Evolutionary conservation across 176 grass and related monocot species (phyloP).

Genomic region (Zizania latifolia): DNA sequence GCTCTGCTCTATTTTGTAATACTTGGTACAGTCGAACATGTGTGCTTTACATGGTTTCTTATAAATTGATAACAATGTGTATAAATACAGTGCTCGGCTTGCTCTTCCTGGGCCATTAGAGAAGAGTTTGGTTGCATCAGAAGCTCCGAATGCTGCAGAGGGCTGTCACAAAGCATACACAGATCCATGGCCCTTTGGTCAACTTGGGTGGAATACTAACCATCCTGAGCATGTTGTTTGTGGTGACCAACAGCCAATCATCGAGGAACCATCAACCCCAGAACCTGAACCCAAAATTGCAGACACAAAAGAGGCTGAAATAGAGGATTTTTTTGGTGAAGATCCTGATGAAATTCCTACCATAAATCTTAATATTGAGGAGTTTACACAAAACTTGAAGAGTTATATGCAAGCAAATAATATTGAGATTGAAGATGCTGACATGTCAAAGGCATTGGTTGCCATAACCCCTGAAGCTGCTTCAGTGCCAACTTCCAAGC

Average conservation of each 20-base stretch:
- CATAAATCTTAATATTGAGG: constrained; percentile 69
- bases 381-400: constrained; percentile 70
- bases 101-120: constrained; percentile 72
- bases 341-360: constrained; percentile 79
- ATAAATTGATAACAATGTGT: no score
- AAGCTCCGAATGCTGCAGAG: constrained; percentile 9
- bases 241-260: constrained; percentile 60
- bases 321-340: constrained; percentile 68
- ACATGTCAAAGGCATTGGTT: constrained; percentile 78
- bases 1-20: no score
- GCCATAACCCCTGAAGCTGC: constrained; percentile 55
- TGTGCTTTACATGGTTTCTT: no score
- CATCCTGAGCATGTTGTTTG: constrained; percentile 20
- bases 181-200: not conserved
- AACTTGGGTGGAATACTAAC: constrained; percentile 30
- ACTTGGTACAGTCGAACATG: no score
- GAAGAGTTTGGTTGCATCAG: constrained; percentile 36
- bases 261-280: constrained; percentile 73
- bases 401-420: constrained; percentile 74
- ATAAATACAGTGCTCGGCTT: constrained; percentile 66
- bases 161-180: constrained; percentile 4
- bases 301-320: constrained; percentile 44
- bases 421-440: constrained; percentile 64
- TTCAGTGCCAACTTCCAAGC: constrained; percentile 68
- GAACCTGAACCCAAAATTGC: constrained; percentile 40